These are phyloP conservation scores for Geosmithia putterillii DNA, from an alignment of 2,329 filamentous ascomycete genomes.

Conservation along the genomic window DNA sequence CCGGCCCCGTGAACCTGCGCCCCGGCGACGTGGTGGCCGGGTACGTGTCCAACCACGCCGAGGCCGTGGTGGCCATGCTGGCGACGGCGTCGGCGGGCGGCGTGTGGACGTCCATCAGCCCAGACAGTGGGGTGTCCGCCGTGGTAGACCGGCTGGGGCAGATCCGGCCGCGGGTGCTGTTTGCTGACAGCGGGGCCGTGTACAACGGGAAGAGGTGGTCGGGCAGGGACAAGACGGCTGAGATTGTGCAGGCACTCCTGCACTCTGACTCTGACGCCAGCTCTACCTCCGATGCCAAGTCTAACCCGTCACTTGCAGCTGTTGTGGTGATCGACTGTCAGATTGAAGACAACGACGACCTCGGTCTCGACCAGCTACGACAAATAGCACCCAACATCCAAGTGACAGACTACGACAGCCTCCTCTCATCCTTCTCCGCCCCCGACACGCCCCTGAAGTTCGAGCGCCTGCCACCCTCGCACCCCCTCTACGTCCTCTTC, in stretches of 20 bases:
- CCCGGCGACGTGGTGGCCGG: constrained; percentile 47
- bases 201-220: constrained; percentile 89
- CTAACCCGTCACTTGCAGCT: constrained; percentile 44
- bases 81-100: constrained; percentile 72
- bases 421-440: constrained; percentile 30
- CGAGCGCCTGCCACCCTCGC: constrained; percentile 67
- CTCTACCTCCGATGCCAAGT: no score
- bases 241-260: constrained; percentile 60
- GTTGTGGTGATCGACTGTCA: constrained; percentile 68
- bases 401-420: constrained; percentile 10
- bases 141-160: constrained; percentile 80
- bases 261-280: no score
- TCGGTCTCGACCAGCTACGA: constrained; percentile 18
- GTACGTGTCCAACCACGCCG: constrained; percentile 81
- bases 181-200: constrained; percentile 75
- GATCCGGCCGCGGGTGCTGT: constrained; percentile 71
- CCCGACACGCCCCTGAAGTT: constrained; percentile 44
- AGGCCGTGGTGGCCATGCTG: constrained; percentile 80
- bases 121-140: constrained; percentile 83
- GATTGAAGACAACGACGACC: constrained; percentile 24
- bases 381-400: no score
- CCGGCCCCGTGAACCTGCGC: constrained; percentile 41
- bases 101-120: constrained; percentile 86
- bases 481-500: constrained; percentile 89
- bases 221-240: constrained; percentile 65